These are phyloP conservation scores for Boletus coccyginus DNA, from an alignment of 768 basidiomycete species.

Conservation along the genomic window DNA sequence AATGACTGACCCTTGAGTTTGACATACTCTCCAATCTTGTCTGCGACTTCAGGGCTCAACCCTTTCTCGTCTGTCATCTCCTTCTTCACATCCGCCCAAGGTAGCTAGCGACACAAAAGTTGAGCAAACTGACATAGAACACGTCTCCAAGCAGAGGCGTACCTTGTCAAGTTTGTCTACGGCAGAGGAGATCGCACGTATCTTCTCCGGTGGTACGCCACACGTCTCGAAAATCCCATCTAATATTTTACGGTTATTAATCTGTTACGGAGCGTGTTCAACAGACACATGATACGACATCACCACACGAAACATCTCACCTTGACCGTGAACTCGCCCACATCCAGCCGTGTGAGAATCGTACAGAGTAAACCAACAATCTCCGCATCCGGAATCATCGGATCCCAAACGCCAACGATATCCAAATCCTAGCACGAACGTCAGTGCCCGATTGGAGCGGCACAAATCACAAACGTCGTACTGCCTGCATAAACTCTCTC, in stretches of 20 bases:
- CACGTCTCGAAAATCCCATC: conserved; percentile 97
- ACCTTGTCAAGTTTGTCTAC: conserved; percentile 99
- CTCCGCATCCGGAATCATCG: conserved; percentile 98
- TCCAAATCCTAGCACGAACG: conserved; percentile 75
- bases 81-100: conserved; percentile 90
- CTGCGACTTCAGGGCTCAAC: conserved; percentile 73
- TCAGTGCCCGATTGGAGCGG: neutral
- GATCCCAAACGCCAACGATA: conserved; percentile 87
- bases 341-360: conserved; percentile 75
- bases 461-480: conserved; percentile 33
- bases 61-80: conserved; percentile 99
- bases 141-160: conserved; percentile 5
- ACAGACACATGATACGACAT: neutral
- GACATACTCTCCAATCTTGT: conserved; percentile 96
- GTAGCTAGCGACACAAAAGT: conserved; percentile 43
- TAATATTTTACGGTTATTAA: conserved; percentile 95
- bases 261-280: conserved; percentile 38
- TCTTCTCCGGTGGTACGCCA: conserved; percentile 88
- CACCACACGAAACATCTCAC: conserved; percentile 34
- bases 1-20: conserved; percentile 77
- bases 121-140: neutral
- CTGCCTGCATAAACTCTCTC: conserved; percentile 98
- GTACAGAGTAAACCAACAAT: conserved; percentile 80
- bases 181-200: conserved; percentile 88
- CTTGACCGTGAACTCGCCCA: conserved; percentile 95